A percentile compares a stretch with the other conserved stretches of the same genome.
phyloP scores from a whole-genome alignment of 306 rosid species.

The Quercus gilva region DNA sequence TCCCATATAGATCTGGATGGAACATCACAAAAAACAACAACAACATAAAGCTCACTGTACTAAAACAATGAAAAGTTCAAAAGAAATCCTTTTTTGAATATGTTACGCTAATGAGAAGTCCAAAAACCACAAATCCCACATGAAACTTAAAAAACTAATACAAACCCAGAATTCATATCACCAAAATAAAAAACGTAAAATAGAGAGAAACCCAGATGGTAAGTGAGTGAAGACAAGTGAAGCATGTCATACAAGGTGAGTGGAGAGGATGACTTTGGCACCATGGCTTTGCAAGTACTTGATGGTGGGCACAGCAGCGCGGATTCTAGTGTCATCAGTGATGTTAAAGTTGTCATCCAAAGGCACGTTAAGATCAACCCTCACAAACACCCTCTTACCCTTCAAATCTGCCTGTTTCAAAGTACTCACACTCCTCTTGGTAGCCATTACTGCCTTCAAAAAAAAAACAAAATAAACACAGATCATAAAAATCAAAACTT shows the following conservation, averaged over 20 bases:
- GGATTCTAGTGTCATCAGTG: slow-evolving; percentile 90
- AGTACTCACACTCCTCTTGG: slow-evolving; percentile 84
- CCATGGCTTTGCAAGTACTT: slow-evolving; percentile 63
- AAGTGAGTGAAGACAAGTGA: background rate
- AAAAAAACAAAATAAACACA: slow-evolving; percentile 4
- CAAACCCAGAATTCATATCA: background rate
- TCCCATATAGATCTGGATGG: background rate
- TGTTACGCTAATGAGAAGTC: too few relatives aligned
- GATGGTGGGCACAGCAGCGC: slow-evolving; percentile 94
- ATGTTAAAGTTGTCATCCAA: slow-evolving; percentile 74
- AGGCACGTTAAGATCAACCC: slow-evolving; percentile 95
- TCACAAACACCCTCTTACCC: slow-evolving; percentile 83
- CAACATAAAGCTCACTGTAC: background rate
- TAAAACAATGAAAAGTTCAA: background rate
- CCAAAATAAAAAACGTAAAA: too few relatives aligned
- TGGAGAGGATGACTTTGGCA: slow-evolving; percentile 73
- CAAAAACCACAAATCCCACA: background rate
- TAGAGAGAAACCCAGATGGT: background rate
- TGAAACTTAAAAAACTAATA: background rate
- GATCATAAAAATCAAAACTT: background rate
- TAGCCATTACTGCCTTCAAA: slow-evolving; percentile 50
- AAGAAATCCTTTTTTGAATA: too few relatives aligned
- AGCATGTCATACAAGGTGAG: slow-evolving; percentile 55
- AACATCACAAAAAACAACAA: background rate
- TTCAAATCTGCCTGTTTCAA: slow-evolving; percentile 87